Evolutionary conservation across 2,329 filamentous ascomycete genomes (phyloP), one percentile per base, ranked within the genome.

Genomic region (Stagonosporopsis chrysanthemi): DNA sequence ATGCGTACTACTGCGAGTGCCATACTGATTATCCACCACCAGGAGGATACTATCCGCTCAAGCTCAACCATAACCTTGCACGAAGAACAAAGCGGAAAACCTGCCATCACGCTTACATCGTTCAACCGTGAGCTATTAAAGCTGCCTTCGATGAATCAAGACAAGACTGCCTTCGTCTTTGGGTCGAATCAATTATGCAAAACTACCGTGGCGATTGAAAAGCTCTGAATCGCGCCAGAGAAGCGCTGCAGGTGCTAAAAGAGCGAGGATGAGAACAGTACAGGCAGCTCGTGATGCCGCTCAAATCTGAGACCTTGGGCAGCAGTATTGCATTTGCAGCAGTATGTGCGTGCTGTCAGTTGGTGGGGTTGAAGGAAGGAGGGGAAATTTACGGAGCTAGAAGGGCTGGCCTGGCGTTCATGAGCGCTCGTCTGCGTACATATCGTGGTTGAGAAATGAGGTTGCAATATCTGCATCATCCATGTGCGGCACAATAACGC

Each of bases 181-280:
- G 42, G 41, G n/a, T 19, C 17, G 9, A 46, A 8, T n/a, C 2
- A 19, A n/a, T 19, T 14, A 6, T n/a, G 19, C 2, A 12, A 36
- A 1, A 42, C 29, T 5, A 54, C 22, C 17, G 2, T 4, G 8
- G 23, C 29, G 14, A 28, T 47, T 11, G 19, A 22, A 12, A 41
- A 41, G n/a, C 42, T 47, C 8, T 22, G 23, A 1, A 12, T 12
- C 2, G 43, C 54, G 11, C 29, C 58, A 17, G 40, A 52, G 2
- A 36, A 33, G 22, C 47, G 50, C 14, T 61, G 50, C n/a, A 24
- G 35, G 8, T 6, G 14, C 4, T 40, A 55, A 41, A 45, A 59
- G 31, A 51, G 19, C 19, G 60, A 9, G 62, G 15, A 56, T 35
- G 49, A 47, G n/a, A 8, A 23, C 12, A 42, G 12, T 1, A 26